Base-by-base conservation (phyloP, 2,329 filamentous ascomycete species). In the Didymella sp. region DNA sequence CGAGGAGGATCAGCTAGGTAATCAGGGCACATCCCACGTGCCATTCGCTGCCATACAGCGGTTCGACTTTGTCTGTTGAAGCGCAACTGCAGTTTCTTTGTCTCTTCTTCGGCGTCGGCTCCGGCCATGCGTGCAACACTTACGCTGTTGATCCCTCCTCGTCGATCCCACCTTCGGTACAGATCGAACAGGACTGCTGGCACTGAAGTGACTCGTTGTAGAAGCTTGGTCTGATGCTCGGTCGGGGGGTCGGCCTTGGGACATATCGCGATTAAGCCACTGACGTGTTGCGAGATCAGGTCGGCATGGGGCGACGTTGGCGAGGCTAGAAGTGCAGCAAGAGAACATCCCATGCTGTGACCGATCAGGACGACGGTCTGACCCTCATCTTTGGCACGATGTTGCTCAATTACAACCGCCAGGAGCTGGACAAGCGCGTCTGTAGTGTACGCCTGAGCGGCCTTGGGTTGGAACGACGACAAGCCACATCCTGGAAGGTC, bases 401-500 rank as follows among this genome's bases (percentile, higher is more conserved):
- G 85, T 42, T 87, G 83, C 35, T 91, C 84, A 57, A 98, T 92
- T 28, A 92, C 85, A 1, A 81, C 83, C 54, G 88, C 87, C 13
- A 97, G 80, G 11, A 99, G 80, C 64, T 92, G 89, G 4, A 85
- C 86, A 22, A 98, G 80, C 1, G 90, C 87, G 37, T 92, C 85
- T 1, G 88, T 86, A 0, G 86, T 88, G 73, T 98, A 99, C 7
- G 94, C 92, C 40, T 86, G 83, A 87, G 90, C 93, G 21, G 82
- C 76, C 15, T 80, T 85, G 19, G 89, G 89, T 15, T 84, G 80
- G 75, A 94, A 96, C 8, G 83, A 79, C 2, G 94, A 97, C 21
- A 88, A 80, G 27, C 95, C 95, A 68, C 93, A 96, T 35, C 95
- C 95, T 1, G 95, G 94, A 4, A 97, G 82, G 73, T 99, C 95